These are phyloP conservation scores for Penicillium egyptiacum DNA, from an alignment of 495 filamentous ascomycete genomes.

Conservation along the genomic window DNA sequence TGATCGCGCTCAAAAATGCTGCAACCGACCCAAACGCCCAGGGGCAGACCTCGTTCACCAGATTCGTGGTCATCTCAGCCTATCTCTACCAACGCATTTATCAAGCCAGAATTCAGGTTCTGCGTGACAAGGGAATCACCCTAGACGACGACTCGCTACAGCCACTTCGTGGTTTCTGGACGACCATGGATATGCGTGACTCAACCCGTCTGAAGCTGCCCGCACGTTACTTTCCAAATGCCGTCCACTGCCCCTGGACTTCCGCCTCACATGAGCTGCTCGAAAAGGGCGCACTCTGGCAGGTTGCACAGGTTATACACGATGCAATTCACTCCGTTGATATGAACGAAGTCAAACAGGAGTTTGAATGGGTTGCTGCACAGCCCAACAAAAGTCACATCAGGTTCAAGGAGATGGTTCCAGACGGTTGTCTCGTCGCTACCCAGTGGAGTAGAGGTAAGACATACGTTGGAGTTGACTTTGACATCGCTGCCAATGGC, in stretches of 20 bases:
- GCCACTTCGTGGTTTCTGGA: neutral
- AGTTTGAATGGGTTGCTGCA: conserved; percentile 6
- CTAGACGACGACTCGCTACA: neutral
- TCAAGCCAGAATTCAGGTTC: neutral
- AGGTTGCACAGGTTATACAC: neutral
- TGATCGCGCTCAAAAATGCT: neutral
- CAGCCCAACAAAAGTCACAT: conserved; percentile 1
- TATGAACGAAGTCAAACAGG: neutral
- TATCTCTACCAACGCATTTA: conserved; percentile 2
- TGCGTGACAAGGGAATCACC: neutral
- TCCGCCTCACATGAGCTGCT: neutral
- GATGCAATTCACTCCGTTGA: neutral
- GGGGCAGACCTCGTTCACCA: neutral
- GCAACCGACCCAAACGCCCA: neutral
- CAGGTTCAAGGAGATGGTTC: neutral
- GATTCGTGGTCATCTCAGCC: conserved; percentile 4
- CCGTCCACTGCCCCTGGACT: neutral
- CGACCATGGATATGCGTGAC: conserved; percentile 10
- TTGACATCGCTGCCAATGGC: neutral
- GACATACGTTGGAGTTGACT: neutral
- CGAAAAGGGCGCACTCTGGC: neutral
- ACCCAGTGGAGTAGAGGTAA: conserved; percentile 2
- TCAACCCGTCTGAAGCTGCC: conserved; percentile 1
- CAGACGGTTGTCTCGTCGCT: neutral
- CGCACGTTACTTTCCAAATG: conserved; percentile 8